Evolutionary conservation across 2,329 filamentous ascomycete species (phyloP), one percentile per base, ranked within the genome.

Genomic region (Clonostachys byssicola): DNA sequence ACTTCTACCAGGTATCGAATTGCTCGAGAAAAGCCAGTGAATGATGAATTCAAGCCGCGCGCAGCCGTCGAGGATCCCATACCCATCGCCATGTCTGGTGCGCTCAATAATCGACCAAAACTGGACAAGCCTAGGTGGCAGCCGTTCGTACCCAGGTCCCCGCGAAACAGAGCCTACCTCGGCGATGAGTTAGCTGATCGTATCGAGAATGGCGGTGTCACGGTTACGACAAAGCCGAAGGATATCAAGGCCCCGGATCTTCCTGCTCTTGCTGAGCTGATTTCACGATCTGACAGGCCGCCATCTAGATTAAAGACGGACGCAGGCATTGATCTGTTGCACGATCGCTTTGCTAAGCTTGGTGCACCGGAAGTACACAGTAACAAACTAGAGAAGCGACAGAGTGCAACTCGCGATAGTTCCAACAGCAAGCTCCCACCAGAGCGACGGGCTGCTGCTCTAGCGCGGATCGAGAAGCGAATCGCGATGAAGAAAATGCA

Each of bases 401-500:
- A 30, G 51, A 47, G 35, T 62, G 61, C 40, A 51, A 55, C 33
- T 30, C 40, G 20, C 40, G 20, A 18, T 20, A 30, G 65, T 6
- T 67, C 72, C 5, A 71, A 70, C 49, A 68, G 70, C 18, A 63
- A 61, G 3, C 56, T 82, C 12, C 68, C 78, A 9, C 71, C 75
- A 5, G 74, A 78, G 44, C 68, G 80, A 34, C 68, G 70, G 42
- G 74, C 76, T 7, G 78, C 78, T 2, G 79, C 77, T 12, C 66
- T 79, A 45, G 79, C 77, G 40, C 65, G 78, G 8, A 71, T 83
- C 13, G 73, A 80, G 59, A 69, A 73, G 59, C 72, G 76, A 56
- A 74, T 72, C 57, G 70, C 71, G n/a, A 72, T 80, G 59, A 75
- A 76, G 58, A 68, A 65, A 57, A 64, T 62, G 48, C 56, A 60